Evolutionary conservation across 2,329 filamentous ascomycete species (phyloP).

Genomic region (Lizonia empirigonia): DNA sequence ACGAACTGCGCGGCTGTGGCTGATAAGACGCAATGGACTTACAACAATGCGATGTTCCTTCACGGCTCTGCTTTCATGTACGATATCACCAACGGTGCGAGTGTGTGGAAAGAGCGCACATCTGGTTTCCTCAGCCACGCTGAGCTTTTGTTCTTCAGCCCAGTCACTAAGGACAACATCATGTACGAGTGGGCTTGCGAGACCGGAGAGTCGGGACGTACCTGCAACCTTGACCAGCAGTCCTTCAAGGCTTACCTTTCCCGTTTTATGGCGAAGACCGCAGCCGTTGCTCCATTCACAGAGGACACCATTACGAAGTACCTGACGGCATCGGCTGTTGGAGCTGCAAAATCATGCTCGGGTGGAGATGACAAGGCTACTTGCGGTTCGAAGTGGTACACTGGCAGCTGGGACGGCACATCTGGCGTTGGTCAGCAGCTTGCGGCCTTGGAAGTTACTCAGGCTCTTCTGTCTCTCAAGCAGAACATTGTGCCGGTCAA

Average conservation of each 20-base stretch:
- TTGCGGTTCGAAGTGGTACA: conserved; percentile 56
- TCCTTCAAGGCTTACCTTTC: conserved; percentile 78
- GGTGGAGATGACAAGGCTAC: conserved; percentile 48
- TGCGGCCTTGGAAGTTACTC: conserved; percentile 53
- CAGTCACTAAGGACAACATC: conserved; percentile 57
- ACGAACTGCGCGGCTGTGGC: conserved; percentile 56
- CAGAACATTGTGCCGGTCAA: conserved; percentile 39
- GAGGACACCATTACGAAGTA: conserved; percentile 46
- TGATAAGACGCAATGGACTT: conserved; percentile 62
- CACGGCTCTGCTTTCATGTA: conserved; percentile 63
- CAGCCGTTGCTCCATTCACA: conserved; percentile 52
- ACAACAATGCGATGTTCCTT: conserved; percentile 62
- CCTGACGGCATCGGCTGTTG: conserved; percentile 50
- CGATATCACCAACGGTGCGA: conserved; percentile 54
- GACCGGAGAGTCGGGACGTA: conserved; percentile 44
- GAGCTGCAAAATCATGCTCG: conserved; percentile 52
- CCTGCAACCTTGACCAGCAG: conserved; percentile 73
- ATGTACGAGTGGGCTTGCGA: conserved; percentile 74
- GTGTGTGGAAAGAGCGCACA: conserved; percentile 63
- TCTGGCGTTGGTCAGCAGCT: conserved; percentile 54
- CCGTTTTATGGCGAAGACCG: conserved; percentile 63
- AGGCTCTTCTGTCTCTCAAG: conserved; percentile 49
- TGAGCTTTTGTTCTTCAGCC: conserved; percentile 59
- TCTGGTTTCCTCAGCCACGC: conserved; percentile 63
- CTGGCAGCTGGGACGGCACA: conserved; percentile 49